Percentiles rank a stretch among this genome's conserved stretches.
Evolutionary conservation across 805 yeast genomes (phyloP).

Genomic region (Kazachstania taianensis): DNA sequence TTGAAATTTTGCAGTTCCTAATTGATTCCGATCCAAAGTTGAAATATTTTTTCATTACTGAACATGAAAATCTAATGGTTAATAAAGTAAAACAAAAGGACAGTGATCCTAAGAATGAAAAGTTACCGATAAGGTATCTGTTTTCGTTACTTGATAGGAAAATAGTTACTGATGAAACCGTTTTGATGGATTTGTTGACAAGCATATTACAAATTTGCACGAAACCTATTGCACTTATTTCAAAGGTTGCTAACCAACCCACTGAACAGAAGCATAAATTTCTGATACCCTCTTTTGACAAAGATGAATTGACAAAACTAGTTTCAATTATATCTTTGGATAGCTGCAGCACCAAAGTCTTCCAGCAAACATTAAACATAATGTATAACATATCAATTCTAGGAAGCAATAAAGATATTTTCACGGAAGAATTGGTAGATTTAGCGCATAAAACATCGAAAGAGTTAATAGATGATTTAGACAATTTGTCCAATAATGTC

Average conservation of each 20-base stretch:
- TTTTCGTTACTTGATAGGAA: conserved; percentile 52
- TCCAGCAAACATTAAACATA: conserved; percentile 71
- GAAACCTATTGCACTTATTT: conserved; percentile 51
- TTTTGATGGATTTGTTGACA: conserved; percentile 67
- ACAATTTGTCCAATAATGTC: conserved; percentile 39
- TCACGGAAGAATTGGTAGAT: conserved; percentile 56
- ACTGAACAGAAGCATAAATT: conserved; percentile 23
- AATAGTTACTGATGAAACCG: conserved; percentile 60
- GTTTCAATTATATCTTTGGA: conserved; percentile 64
- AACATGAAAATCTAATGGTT: conserved; percentile 47
- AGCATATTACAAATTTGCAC: conserved; percentile 69
- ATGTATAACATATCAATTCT: conserved; percentile 66
- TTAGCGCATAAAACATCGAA: conserved; percentile 53
- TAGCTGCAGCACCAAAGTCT: conserved; percentile 77
- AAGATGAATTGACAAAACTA: conserved; percentile 47
- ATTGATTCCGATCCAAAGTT: conserved; percentile 58
- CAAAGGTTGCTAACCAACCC: conserved; percentile 31
- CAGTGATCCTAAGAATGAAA: conserved; percentile 30
- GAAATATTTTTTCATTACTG: conserved; percentile 67
- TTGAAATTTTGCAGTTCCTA: conserved; percentile 64
- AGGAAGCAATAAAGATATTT: conserved; percentile 49
- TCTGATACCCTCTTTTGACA: conserved; percentile 55
- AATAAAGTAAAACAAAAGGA: conserved; percentile 32
- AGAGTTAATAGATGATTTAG: conserved; percentile 45
- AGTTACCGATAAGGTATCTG: conserved; percentile 65